Conservation (phyloP, 345 rosid species). For the Atalantia buxifolia region DNA sequence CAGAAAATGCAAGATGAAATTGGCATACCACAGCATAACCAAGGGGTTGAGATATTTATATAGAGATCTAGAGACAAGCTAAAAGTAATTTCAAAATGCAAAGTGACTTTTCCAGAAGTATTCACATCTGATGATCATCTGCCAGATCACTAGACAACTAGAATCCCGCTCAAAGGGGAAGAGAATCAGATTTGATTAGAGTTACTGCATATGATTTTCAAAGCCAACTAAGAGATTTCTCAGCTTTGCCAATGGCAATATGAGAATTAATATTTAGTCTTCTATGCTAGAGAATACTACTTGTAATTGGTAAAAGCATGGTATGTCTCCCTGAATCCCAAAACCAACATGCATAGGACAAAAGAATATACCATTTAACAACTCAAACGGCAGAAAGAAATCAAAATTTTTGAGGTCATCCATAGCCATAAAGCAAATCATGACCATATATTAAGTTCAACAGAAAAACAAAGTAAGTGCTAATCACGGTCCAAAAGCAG, state of each 20-base stretch:
- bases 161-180: too few relatives aligned
- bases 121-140: background rate
- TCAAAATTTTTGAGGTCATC: background rate
- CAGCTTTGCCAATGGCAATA: too few relatives aligned
- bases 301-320: background rate
- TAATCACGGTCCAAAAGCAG: background rate
- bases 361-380: background rate
- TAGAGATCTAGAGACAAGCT: background rate
- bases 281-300: background rate
- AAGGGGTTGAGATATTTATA: too few relatives aligned
- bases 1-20: background rate
- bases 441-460: background rate
- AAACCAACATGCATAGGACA: background rate
- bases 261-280: too few relatives aligned
- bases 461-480: background rate
- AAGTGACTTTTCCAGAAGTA: background rate
- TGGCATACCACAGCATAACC: background rate
- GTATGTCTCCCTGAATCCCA: background rate
- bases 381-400: background rate
- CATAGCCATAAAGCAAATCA: background rate
- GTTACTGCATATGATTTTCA: too few relatives aligned
- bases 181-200: too few relatives aligned
- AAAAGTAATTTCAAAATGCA: background rate
- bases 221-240: background rate
- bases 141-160: background rate